Evolutionary conservation across 768 basidiomycete genomes (phyloP).

Genomic region (Mycena chlorophos): DNA sequence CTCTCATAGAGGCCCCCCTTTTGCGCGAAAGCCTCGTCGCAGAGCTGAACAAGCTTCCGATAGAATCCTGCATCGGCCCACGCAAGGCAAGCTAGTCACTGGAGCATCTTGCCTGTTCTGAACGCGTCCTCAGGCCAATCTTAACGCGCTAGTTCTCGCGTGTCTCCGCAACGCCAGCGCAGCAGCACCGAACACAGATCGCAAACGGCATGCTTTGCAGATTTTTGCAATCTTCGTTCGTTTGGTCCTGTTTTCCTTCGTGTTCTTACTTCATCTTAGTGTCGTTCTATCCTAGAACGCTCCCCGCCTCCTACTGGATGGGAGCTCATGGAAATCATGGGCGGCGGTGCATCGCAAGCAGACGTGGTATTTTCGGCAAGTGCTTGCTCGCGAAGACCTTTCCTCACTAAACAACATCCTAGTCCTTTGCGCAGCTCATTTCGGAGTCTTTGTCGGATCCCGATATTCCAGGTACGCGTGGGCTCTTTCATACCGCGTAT

Average conservation of each 20-base stretch:
- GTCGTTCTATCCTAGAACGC: conserved; percentile 52
- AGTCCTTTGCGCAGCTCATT: conserved; percentile 55
- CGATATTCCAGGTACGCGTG: conserved; percentile 46
- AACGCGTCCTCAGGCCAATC: conserved; percentile 10
- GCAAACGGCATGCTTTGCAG: conserved; percentile 48
- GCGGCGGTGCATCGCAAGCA: conserved; percentile 57
- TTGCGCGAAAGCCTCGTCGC: background rate
- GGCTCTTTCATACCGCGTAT: background rate
- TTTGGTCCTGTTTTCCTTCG: background rate
- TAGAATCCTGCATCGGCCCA: conserved; percentile 15
- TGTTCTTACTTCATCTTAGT: background rate
- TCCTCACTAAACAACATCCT: background rate
- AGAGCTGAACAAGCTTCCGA: conserved; percentile 13
- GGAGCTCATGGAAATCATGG: conserved; percentile 73
- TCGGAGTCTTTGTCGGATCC: conserved; percentile 47
- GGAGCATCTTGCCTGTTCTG: background rate
- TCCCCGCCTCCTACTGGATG: conserved; percentile 61
- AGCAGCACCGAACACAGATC: conserved; percentile 35
- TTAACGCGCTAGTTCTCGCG: conserved; percentile 45
- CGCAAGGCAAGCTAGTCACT: conserved; percentile 5
- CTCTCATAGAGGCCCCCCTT: background rate
- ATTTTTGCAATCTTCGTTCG: conserved; percentile 48
- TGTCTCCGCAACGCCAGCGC: conserved; percentile 44
- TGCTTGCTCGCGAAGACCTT: background rate
- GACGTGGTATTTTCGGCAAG: conserved; percentile 58